Conservation (phyloP, 2,329 filamentous ascomycete species). For the Fusarium veterinarium region DNA sequence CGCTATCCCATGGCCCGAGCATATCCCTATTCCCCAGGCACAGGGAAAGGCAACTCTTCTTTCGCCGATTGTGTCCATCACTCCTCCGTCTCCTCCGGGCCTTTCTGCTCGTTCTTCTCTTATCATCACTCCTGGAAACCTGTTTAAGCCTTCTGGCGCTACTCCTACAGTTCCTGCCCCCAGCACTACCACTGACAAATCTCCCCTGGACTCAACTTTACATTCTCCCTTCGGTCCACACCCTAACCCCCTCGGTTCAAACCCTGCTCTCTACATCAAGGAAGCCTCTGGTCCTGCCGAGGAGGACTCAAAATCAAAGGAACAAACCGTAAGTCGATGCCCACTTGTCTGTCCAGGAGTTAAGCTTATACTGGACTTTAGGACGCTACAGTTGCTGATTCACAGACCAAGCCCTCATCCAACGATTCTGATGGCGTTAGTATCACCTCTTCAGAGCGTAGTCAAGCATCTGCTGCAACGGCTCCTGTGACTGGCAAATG, state of each 20-base stretch:
- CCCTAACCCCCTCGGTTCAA: not conserved
- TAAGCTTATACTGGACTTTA: not conserved
- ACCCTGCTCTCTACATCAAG: not conserved
- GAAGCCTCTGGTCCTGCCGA: not conserved
- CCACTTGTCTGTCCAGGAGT: rapidly evolving
- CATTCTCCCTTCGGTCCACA: not conserved
- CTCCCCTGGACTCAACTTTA: not conserved
- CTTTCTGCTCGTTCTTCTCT: not conserved
- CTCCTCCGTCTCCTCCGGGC: not conserved
- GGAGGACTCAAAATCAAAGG: not conserved
- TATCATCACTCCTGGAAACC: not conserved
- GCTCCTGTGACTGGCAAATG: not conserved
- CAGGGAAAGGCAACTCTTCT: not conserved
- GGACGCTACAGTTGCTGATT: not conserved
- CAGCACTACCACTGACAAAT: not conserved
- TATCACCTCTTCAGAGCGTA: not conserved
- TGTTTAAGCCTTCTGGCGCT: not conserved
- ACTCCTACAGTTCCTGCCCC: not conserved
- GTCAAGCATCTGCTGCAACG: not conserved
- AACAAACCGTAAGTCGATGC: not conserved
- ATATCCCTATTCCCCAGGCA: slow-evolving; percentile 6
- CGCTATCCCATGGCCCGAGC: slow-evolving; percentile 66
- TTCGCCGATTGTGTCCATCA: not conserved
- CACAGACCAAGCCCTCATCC: not conserved
- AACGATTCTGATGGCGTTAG: not conserved